Evolutionary conservation across 495 filamentous ascomycete species (phyloP), one percentile per base, ranked within the genome.

Genomic region (Terfezia claveryi): DNA sequence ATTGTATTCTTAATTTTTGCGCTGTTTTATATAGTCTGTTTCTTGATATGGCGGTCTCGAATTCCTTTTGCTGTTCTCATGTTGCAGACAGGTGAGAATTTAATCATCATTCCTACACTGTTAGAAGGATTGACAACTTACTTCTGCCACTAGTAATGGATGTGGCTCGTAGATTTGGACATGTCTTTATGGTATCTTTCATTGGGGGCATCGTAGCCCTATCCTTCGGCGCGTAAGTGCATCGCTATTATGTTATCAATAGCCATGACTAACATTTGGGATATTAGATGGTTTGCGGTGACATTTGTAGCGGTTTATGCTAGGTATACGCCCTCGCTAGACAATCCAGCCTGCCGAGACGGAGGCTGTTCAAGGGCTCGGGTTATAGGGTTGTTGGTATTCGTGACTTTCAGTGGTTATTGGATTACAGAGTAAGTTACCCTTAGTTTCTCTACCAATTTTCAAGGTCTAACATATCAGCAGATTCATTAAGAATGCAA

Each of bases 1-100:
- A 85, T 94, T 50, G 80, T 92, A 27, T 92, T 91, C 69, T 75
- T 92, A 3, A 60, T 88, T 27, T 87, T 92, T 63, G 75, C 83
- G 0, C 71, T 85, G 49, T 84, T 93, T 66, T 82, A 81, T 49
- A 78, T 88, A 62, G 72, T 93, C 56, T 86, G 76, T 64, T 85
- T 82, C 66, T 75, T 82, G 67, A 78, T 74, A 59, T 94, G 89
- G 86, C 86, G 87, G 49, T 78, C 76, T 16, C 76, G 86, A 32
- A 94, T 94, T 51, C 87, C 85, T 0, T 94, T 93, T 68, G 84
- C 82, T 41, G 84, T 84, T 0, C 72, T 94, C 50, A 91, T 94
- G 86, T 71, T 96, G 16, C 80, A 87, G 68, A 87, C 83, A 0
- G 41, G 41, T 46, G 17, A 20, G 41, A 32, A 7, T 5, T 32